Evolutionary conservation across 2,329 filamentous ascomycete genomes (phyloP), one percentile per base, ranked within the genome.

Genomic region (Dothideomycetes sp.): DNA sequence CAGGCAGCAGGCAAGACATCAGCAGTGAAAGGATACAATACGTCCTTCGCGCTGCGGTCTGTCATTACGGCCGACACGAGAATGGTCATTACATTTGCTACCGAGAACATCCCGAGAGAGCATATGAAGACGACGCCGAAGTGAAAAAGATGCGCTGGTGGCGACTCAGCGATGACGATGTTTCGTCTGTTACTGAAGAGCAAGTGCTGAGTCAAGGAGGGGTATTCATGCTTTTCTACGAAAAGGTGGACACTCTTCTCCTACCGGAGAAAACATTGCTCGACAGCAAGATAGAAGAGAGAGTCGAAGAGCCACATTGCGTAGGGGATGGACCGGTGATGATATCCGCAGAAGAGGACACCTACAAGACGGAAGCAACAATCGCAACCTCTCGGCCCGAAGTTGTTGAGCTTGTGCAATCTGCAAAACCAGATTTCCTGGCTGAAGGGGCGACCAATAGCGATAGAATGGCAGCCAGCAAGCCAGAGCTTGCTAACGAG

Each of bases 161-260:
- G 80, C 73, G 84, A 12, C 69, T 96, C 19, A 96, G 89, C 57
- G 89, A 96, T 52, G 84, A 94, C 44, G 79, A 82, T 46, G 88
- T 96, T 5, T 75, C 70, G 45, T 70, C 75, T 47, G 81, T 88
- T 17, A 74, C 74, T 15, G 84, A 94, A 56, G 71, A 79, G 9
- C 72, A 73, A 19, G 84, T 94, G 0, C 64, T 91, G 37, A 71
- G 69, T 2, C 81, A 94, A 49, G 79, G 79, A 0, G 86, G 85
- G 2, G 89, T 88, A 0, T 96, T 96, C 56, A 96, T 98, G 89
- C 72, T 96, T 1, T 96, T 96, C 58, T 98, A 96, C 58, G 89
- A 98, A 56, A 76, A 75, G 8, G 4, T 44, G 5, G 34, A 44
- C 8, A 12, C 22, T 7, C 22, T 12, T 7, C 22, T 27, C 22